Evolutionary conservation across 495 filamentous ascomycete genomes (phyloP), one percentile per base, ranked within the genome.

Genomic region (Aspergillus heteromorphus): DNA sequence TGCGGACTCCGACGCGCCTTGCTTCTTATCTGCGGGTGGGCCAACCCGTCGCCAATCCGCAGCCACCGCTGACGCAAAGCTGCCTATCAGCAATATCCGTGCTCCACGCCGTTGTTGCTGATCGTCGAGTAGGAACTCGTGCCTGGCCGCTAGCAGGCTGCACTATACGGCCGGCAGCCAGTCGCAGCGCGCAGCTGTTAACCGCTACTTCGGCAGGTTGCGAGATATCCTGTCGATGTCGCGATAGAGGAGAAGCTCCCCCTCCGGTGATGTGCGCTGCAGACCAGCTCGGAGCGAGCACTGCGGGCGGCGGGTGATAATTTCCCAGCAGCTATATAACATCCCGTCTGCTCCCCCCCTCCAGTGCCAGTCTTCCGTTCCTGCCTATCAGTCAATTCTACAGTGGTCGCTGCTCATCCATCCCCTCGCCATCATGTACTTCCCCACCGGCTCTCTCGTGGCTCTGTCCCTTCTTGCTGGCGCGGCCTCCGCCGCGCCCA

Each of bases 1-100:
- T 47, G 21, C 43, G 43, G 43, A 47, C 21, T 47, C 43, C 43
- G 43, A 47, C 43, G 43, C 43, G 21, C 43, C 43, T 47, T 47
- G 43, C 43, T 25, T 47, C 43, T 47, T 47, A 47, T 47, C 43
- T 14, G 21, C 18, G 2, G 43, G 43, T 47, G 43, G 43, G 23
- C 43, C 43, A 5, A 2, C 11, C 13, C 14, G 16, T 9, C 43
- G 25, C 43, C 43, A 47, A 47, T 47, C 43, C 43, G 21, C 43
- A 16, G 10, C 23, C 21, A 29, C 13, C 1, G 43, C 23, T 47
- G 43, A 27, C 43, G 21, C 21, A 47, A 43, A 47, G 21, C 43
- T 27, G 11, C 23, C 43, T 29, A 47, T 47, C 43, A 27, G 43
- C 43, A 47, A 47, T 47, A 47, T 47, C 21, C 19, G 21, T 16